Base-by-base conservation (phyloP, 1,284 basidiomycete species). In the Gymnopus androsaceus region DNA sequence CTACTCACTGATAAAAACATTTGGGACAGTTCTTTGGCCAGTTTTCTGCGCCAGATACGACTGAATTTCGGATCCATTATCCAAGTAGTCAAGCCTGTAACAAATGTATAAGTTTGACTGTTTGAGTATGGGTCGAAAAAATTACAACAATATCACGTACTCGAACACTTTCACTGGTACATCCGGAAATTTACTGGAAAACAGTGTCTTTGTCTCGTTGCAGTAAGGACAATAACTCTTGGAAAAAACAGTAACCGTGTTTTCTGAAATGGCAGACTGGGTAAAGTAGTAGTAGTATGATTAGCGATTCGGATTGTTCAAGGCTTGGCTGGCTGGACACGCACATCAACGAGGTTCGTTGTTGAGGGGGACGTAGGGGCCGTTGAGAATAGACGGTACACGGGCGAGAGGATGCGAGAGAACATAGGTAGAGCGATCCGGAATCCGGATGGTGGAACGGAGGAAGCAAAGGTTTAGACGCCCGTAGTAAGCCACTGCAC, bases 231-330 rank as follows among this genome's bases (percentile, higher is more conserved):
- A 91, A 46, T 68, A 81, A 9, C 76, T 73, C 75, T 91, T 90
- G 55, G 87, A 88, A 69, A 91, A 91, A 56, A 91, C 81, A 40
- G 77, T 75, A 58, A 90, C 77, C 65, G 79, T 81, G 78, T 85
- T 78, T 19, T 77, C 71, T 37, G 55, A 42, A 19, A 59, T 59
- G 7, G 54, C 23, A 31, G 57, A 48, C 57, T 59, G 38, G 11
- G 21, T 9, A 31, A 19, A 40, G 37, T 37, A 41, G 17, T 27
- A 19, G 19, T 11, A 3, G 5, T 33, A 33, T 33, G 14, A 33
- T 7, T 33, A 33, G n/a, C n/a, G 7, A n/a, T 27, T 19, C 19
- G 6, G 27, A 15, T 21, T 5, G 45, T 9, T 31, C 45, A 33
- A 33, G 11, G 3, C 23, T n/a, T n/a, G n/a, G n/a, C n/a, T n/a